Evolutionary conservation across 2,329 filamentous ascomycete genomes (phyloP), one percentile per base, ranked within the genome.

Genomic region (Seiridium cupressi): DNA sequence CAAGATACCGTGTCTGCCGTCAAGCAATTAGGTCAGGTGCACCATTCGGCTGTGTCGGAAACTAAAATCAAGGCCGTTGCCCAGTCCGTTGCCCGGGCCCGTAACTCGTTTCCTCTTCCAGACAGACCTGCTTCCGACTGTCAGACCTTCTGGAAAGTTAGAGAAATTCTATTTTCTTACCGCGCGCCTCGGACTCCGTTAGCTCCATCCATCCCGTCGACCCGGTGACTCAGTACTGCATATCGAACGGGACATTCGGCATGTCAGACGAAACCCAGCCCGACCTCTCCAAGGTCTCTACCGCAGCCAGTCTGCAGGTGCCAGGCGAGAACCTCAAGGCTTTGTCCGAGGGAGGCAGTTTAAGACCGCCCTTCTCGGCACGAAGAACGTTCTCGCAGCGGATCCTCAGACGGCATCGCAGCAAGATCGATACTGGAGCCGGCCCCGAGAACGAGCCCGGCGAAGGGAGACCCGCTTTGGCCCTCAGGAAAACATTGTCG

Each of bases 331-430:
- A 53, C 32, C 49, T 53, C 38, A 44, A 55, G 38, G 51, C 51
- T 10, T 18, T 55, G n/a, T 42, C 51, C 10, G 51, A 44, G 36
- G 31, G 38, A 13, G 40, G 51, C 11, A 44, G 51, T 26, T n/a
- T 55, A 3, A 42, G 51, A 44, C 51, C 51, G 18, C 51, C 51
- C 36, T 44, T 55, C 18, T 55, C 51, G 7, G 40, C 36, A 1
- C 36, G 51, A 38, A 55, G 51, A 44, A 44, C 51, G 13, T 55
- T 55, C 51, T 55, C 51, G 6, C 51, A 55, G 36, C 35, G 51
- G 3, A 55, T 55, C n/a, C 51, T 55, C 38, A 32, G 51, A n/a
- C 51, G 51, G n/a, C 13, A 44, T 13, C 51, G 51, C 36, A 55
- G 51, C 38, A 55, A 55, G 51, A 11, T 38, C 34, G 31, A 35